Base-by-base conservation (phyloP, 306 rosid genomes). In the Medicago lupulina region DNA sequence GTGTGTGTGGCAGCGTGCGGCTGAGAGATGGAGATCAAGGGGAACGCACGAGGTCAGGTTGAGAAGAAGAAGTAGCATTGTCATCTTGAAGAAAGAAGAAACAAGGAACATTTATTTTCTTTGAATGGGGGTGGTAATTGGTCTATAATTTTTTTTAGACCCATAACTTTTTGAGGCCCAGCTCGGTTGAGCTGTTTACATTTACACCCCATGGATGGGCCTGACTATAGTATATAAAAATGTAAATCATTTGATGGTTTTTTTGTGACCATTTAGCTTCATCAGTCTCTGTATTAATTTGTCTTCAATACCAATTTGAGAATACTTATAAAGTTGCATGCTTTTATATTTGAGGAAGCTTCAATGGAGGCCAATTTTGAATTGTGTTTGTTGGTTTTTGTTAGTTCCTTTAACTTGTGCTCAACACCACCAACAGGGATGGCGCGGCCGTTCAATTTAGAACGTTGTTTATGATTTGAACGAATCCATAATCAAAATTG, bases 361-460 rank as follows among this genome's bases (percentile, higher is more conserved):
- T 53, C 18, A 77, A 85, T 86, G 89, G 76, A 79, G 38, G 53
- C 62, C 31, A 76, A 63, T 9, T 63, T 76, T 9, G 77, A 83
- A 54, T 43, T 39, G 6, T 39, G 43, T 7, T 39, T 71, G 47
- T 74, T 5, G 84, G 60, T 21, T 78, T 73, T 66, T 76, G 73
- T 46, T 67, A 73, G 63, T 76, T 4, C 73, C 84, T 44, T 9
- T 74, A 60, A 38, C 23, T 34, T 36, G 12, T 76, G 85, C 81
- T 13, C 0, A 47, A 47, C 67, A 31, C 63, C 47, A 2, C 70
- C 10, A 3, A 8, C 34, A 6, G 10, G 9, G 2, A 16, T 5
- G 63, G 62, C 28, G 72, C 9, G 34, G 60, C 19, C 17, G 73
- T 72, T 79, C 83, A 13, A 43, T 57, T 67, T 83, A 82, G 81